Evolutionary conservation across 768 basidiomycete genomes (phyloP).

Genomic region (Macrolepiota fuliginosa): DNA sequence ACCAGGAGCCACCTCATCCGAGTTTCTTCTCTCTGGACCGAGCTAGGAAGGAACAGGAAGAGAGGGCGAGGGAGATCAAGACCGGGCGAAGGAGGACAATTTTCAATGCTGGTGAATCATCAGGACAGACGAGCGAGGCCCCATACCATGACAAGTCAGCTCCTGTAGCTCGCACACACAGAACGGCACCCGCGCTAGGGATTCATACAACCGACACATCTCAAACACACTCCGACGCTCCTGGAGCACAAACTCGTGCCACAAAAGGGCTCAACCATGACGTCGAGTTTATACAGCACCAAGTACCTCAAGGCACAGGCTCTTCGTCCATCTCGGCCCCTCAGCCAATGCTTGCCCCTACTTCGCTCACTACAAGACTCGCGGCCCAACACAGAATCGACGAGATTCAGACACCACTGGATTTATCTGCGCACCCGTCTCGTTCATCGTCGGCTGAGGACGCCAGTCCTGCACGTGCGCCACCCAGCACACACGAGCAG

Average conservation of each 20-base stretch:
- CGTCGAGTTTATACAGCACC: neutral
- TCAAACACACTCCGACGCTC: neutral
- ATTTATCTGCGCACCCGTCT: neutral
- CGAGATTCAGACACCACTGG: neutral
- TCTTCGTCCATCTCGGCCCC: neutral
- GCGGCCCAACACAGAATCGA: neutral
- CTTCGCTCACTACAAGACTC: no score
- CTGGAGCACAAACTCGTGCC: neutral
- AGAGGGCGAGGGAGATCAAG: slow-evolving; percentile 2
- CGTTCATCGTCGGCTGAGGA: slow-evolving; percentile 1
- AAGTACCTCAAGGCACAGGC: neutral
- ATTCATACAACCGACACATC: neutral
- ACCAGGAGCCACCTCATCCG: no score
- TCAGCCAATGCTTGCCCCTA: neutral
- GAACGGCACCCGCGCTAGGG: neutral
- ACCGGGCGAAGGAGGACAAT: neutral
- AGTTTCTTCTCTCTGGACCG: neutral
- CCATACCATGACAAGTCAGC: neutral
- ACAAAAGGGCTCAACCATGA: neutral
- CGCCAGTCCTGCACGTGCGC: neutral
- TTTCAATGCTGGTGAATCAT: neutral
- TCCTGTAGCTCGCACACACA: neutral
- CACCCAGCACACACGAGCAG: neutral
- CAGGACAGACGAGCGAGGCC: neutral
- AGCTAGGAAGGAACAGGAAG: slow-evolving; percentile 1